phyloP scores from a whole-genome alignment of 805 yeast species.

The Diddensiella caesifluorescens region DNA sequence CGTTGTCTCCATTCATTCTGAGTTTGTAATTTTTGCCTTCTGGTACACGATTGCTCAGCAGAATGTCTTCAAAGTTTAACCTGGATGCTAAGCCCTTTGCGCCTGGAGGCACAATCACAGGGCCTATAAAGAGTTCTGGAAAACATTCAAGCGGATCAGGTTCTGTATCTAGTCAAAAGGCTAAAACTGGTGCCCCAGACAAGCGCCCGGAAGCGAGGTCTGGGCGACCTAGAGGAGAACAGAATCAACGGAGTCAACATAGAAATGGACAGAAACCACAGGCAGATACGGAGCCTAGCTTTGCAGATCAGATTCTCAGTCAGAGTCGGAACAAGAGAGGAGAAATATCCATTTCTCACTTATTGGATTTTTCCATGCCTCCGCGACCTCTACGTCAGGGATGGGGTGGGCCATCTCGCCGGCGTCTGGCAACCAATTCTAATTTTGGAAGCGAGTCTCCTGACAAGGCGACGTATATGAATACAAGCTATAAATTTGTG shows the following conservation, averaged over 20 bases:
- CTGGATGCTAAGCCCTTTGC: slow-evolving; percentile 5
- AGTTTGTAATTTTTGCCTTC: too few species aligned
- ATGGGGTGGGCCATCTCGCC: not conserved
- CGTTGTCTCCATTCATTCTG: too few species aligned
- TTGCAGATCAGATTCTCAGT: slow-evolving; percentile 8
- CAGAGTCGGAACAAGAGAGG: slow-evolving; percentile 19
- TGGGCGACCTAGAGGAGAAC: not conserved
- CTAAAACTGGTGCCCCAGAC: not conserved
- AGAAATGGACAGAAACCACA: not conserved
- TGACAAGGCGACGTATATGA: slow-evolving; percentile 43
- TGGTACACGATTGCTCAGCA: not conserved
- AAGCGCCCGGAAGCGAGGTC: not conserved
- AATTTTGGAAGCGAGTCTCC: slow-evolving; percentile 7
- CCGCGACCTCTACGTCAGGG: slow-evolving; percentile 6
- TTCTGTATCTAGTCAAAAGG: not conserved
- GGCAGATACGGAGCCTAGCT: not conserved
- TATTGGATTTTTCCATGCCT: slow-evolving; percentile 13
- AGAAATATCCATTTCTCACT: slow-evolving; percentile 20
- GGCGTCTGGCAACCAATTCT: not conserved
- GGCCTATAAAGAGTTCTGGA: not conserved
- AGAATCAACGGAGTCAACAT: not conserved
- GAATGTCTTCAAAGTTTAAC: slow-evolving; percentile 7
- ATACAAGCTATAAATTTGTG: slow-evolving; percentile 78
- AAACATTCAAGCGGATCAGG: not conserved
- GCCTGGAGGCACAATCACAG: slow-evolving; percentile 1